These are phyloP conservation scores for Raphanus raphanistrum DNA, from an alignment of 345 rosid species.

Conservation along the genomic window DNA sequence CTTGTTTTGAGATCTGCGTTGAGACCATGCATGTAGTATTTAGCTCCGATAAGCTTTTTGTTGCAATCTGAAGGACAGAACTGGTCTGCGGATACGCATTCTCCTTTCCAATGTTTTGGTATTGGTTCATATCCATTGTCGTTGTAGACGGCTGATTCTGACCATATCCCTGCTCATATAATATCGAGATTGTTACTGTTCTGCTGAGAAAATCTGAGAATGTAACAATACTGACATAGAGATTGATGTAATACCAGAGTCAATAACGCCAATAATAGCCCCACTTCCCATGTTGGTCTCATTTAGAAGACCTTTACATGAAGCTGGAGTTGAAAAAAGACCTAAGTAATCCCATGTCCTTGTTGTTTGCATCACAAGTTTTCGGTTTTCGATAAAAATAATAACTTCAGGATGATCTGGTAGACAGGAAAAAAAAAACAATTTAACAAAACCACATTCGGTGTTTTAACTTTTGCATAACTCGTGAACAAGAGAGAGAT, in stretches of 20 bases:
- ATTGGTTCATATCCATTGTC: slow-evolving; percentile 45
- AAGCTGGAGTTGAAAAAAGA: slow-evolving; percentile 35
- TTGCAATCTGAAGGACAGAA: slow-evolving; percentile 44
- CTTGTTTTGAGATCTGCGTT: slow-evolving; percentile 39
- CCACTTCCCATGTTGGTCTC: slow-evolving; percentile 39
- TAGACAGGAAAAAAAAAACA: neutral
- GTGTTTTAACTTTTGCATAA: neutral
- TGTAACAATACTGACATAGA: neutral
- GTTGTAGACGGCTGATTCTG: slow-evolving; percentile 44
- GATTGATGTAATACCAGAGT: slow-evolving; percentile 34
- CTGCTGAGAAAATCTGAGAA: neutral
- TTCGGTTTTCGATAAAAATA: slow-evolving; percentile 33
- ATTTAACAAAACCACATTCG: neutral
- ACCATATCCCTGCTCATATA: slow-evolving; percentile 22
- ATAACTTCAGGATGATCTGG: slow-evolving; percentile 44
- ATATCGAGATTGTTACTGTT: neutral
- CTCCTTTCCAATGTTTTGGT: slow-evolving; percentile 53
- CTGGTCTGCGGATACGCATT: slow-evolving; percentile 36
- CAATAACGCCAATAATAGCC: slow-evolving; percentile 35
- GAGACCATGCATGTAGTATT: slow-evolving; percentile 46
- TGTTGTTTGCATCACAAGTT: slow-evolving; percentile 44
- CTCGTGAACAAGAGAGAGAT: slow-evolving; percentile 17
- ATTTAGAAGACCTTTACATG: slow-evolving; percentile 21
- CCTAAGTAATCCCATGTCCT: slow-evolving; percentile 50
- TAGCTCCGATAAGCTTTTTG: slow-evolving; percentile 57